Evolutionary conservation across 805 yeast genomes (phyloP).

Genomic region (Candida odintsovae): DNA sequence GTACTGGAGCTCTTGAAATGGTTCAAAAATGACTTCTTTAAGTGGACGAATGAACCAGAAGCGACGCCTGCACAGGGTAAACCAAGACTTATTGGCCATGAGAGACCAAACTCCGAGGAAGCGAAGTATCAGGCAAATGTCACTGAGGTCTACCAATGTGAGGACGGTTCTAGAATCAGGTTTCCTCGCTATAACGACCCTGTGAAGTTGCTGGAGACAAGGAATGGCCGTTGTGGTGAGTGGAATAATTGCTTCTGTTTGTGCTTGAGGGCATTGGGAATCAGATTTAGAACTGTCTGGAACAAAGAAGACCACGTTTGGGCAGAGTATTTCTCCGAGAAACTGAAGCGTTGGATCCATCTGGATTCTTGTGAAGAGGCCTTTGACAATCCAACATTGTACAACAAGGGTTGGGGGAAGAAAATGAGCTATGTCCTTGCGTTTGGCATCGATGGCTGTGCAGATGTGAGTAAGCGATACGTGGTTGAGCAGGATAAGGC

Average conservation of each 20-base stretch:
- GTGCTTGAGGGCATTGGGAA: slow-evolving; percentile 59
- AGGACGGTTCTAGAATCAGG: slow-evolving; percentile 42
- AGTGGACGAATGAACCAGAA: slow-evolving; percentile 72
- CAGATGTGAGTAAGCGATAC: slow-evolving; percentile 69
- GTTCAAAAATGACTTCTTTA: slow-evolving; percentile 76
- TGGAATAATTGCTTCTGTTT: slow-evolving; percentile 86
- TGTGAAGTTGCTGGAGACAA: slow-evolving; percentile 48
- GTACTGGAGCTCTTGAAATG: slow-evolving; percentile 55
- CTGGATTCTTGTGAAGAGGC: slow-evolving; percentile 85
- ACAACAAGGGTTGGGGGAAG: slow-evolving; percentile 87
- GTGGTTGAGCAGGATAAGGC: slow-evolving; percentile 37
- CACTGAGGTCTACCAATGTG: slow-evolving; percentile 64
- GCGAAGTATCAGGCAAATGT: slow-evolving; percentile 43
- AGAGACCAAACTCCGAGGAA: slow-evolving; percentile 41
- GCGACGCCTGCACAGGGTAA: slow-evolving; percentile 48
- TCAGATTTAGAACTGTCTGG: slow-evolving; percentile 71
- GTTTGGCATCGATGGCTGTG: slow-evolving; percentile 50
- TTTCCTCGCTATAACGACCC: slow-evolving; percentile 81
- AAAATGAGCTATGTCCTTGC: slow-evolving; percentile 86
- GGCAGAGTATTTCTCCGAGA: slow-evolving; percentile 78
- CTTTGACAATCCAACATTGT: slow-evolving; percentile 73
- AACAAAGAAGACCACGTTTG: slow-evolving; percentile 93
- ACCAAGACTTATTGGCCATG: slow-evolving; percentile 32
- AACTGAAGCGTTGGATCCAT: slow-evolving; percentile 73
- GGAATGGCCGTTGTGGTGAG: slow-evolving; percentile 89